Evolutionary conservation across 75 land plant species (phyloP).

Genomic region (Selaginella tamariscina): DNA sequence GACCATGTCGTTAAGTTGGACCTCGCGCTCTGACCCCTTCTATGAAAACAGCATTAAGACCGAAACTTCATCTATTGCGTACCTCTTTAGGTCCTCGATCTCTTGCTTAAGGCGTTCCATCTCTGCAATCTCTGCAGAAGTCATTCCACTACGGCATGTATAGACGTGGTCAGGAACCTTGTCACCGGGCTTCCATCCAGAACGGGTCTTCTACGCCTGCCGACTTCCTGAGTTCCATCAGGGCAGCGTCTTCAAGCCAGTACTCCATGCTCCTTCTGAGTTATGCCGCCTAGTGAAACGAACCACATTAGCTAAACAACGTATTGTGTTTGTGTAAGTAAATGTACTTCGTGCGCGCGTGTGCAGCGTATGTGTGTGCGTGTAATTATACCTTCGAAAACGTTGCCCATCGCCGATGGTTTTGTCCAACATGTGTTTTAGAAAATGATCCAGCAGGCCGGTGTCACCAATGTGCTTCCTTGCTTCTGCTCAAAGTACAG

Average conservation of each 20-base stretch:
- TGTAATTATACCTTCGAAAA: conserved; percentile 51
- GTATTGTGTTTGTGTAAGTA: too few relatives aligned
- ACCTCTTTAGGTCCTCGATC: conserved; percentile 19
- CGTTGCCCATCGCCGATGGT: conserved; percentile 49
- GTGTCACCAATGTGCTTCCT: conserved; percentile 74
- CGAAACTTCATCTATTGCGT: too few relatives aligned
- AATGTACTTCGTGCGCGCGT: too few relatives aligned
- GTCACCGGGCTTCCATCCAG: conserved; percentile 87
- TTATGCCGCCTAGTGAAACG: conserved; percentile 85
- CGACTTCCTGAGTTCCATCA: conserved; percentile 42
- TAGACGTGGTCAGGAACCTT: conserved; percentile 11
- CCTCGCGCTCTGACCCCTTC: not conserved
- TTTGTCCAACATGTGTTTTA: conserved; percentile 83
- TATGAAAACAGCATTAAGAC: not conserved
- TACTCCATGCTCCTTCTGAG: conserved; percentile 94
- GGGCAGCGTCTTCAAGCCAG: conserved; percentile 68
- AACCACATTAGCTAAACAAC: too few relatives aligned
- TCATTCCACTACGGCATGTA: conserved; percentile 13
- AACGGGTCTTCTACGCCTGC: conserved; percentile 74
- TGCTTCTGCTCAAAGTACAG: conserved; percentile 53
- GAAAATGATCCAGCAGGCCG: conserved; percentile 64
- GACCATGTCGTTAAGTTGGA: not conserved
- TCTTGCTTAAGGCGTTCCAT: conserved; percentile 19
- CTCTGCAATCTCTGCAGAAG: conserved; percentile 23
- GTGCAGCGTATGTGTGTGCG: too few relatives aligned